phyloP scores from a whole-genome alignment of 2,329 filamentous ascomycete species.

The Hirsutella thompsonii region DNA sequence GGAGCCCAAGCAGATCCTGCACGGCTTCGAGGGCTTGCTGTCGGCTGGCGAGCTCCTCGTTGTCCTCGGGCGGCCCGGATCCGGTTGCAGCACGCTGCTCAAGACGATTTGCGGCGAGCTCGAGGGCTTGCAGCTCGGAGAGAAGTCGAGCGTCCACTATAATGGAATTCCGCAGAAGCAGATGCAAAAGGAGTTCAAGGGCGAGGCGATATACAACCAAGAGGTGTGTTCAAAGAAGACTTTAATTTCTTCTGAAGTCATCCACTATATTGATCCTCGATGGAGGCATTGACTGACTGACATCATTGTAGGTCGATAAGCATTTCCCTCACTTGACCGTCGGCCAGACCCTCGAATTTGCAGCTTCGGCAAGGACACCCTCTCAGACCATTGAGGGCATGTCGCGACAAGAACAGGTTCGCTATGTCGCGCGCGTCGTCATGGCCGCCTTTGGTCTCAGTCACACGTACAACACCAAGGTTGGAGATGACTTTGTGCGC shows the following conservation, averaged over 20 bases:
- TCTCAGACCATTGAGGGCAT: conserved; percentile 51
- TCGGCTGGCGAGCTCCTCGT: conserved; percentile 54
- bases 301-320: conserved; percentile 38
- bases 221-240: conserved; percentile 30
- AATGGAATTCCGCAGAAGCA: conserved; percentile 41
- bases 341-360: conserved; percentile 61
- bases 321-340: conserved; percentile 72
- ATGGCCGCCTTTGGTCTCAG: conserved; percentile 61
- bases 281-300: too few species aligned
- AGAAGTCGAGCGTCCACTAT: conserved; percentile 43
- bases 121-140: conserved; percentile 40
- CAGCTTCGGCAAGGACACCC: conserved; percentile 55
- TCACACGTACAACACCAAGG: conserved; percentile 59
- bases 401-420: conserved; percentile 43
- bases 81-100: conserved; percentile 51
- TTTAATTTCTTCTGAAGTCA: background rate
- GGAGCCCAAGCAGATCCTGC: conserved; percentile 45
- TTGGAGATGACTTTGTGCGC: conserved; percentile 62
- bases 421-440: conserved; percentile 52
- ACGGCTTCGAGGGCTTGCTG: conserved; percentile 50
- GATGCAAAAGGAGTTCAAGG: conserved; percentile 48
- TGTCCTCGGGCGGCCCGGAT: conserved; percentile 53
- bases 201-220: conserved; percentile 61
- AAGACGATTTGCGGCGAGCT: conserved; percentile 49
- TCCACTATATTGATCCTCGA: too few species aligned